phyloP scores from a whole-genome alignment of 805 yeast genomes.

The Metschnikowia rubicola region DNA sequence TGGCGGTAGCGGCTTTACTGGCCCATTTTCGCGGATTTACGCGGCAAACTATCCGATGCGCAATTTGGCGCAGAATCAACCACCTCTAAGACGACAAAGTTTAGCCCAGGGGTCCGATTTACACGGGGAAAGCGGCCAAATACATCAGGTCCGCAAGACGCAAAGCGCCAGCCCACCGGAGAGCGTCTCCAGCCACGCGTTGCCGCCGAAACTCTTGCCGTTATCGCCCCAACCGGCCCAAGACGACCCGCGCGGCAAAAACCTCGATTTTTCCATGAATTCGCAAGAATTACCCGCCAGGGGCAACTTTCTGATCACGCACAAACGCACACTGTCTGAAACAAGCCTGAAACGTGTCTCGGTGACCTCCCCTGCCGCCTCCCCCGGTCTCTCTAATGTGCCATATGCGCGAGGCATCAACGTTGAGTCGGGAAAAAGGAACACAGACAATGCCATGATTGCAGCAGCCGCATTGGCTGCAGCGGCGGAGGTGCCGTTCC shows the following conservation, averaged over 20 bases:
- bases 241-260: neutral
- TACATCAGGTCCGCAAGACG: neutral
- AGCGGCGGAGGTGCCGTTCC: constrained; percentile 70
- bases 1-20: neutral
- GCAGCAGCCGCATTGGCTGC: constrained; percentile 85
- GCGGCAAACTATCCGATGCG: neutral
- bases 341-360: constrained; percentile 1
- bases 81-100: constrained; percentile 4
- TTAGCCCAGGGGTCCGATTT: neutral
- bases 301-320: constrained; percentile 20
- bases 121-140: neutral
- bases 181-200: neutral
- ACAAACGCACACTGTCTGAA: constrained; percentile 27
- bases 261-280: too few relatives aligned
- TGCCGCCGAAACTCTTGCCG: constrained; percentile 4
- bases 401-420: constrained; percentile 37
- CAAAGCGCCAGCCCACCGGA: constrained; percentile 8
- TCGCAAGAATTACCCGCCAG: constrained; percentile 13
- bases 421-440: constrained; percentile 31
- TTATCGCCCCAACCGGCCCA: constrained; percentile 8
- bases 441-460: constrained; percentile 52
- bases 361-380: constrained; percentile 8
- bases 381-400: constrained; percentile 49
- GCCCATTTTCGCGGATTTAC: constrained; percentile 1
- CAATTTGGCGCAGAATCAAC: neutral